Base-by-base conservation (phyloP, 2,329 filamentous ascomycete genomes). In the Talaromyces sp. region DNA sequence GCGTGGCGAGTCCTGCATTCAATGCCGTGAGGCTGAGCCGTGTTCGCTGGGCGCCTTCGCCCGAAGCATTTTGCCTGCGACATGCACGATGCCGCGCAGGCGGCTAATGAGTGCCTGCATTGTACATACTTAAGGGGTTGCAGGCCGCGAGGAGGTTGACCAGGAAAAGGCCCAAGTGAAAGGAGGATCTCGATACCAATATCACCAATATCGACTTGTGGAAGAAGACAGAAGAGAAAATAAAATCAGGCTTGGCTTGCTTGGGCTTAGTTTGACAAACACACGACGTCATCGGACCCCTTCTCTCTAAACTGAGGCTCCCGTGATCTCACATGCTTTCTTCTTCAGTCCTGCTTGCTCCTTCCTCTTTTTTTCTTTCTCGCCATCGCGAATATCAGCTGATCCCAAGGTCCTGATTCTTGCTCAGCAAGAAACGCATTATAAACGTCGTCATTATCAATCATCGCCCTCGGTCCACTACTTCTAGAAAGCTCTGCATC, bases 251-350 rank as follows among this genome's bases (percentile, higher is more conserved):
- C 26, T 54, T 21, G 52, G 24, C 52, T 32, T 21, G 29, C 29
- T 32, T 31, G 21, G 51, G 51, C 12, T 31, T 29, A 54, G 27
- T 8, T 12, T 2, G 41, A 11, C 10, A 38, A 54, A n/a, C n/a
- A n/a, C 14, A 12, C 43, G 54, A 60, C 58, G 58, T 60, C 58
- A 60, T 60, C 48, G 17, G 21, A 4, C 35, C 14, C 2, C 5
- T 29, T 17, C 7, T 29, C 14, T 1, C 41, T 46, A 19, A 19
- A 7, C 14, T 8, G 17, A 46, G 26, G 21, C 26, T 56, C 52
- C 31, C 48, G 58, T 56, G 58, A 60, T 53, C 58, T 56, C 58
- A 60, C 58, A 53, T 60, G 58, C 12, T 29, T 3, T 17, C 17
- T n/a, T n/a, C n/a, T n/a, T 6, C 48, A 24, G 29, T 9, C 43